phyloP scores from a whole-genome alignment of 176 grass and related monocot species.

The Alloteropsis semialata region DNA sequence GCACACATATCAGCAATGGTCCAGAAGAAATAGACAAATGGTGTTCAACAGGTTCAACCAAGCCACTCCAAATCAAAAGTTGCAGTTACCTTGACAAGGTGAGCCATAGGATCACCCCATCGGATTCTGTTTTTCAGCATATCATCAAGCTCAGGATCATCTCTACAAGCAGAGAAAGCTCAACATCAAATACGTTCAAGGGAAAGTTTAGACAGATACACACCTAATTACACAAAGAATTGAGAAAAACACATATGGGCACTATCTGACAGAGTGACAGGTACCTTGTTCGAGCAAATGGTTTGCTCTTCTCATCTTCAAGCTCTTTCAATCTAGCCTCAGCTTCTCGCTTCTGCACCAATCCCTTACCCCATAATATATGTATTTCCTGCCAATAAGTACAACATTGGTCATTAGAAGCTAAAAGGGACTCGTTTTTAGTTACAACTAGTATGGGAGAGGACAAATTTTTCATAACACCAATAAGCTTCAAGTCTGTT shows the following conservation, averaged over 20 bases:
- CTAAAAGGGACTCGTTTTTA: no score
- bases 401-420: constrained; percentile 11
- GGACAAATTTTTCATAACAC: neutral
- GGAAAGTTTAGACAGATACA: neutral
- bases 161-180: constrained; percentile 41
- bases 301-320: constrained; percentile 71
- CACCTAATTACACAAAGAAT: neutral
- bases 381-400: constrained; percentile 55
- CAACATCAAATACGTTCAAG: neutral
- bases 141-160: constrained; percentile 88
- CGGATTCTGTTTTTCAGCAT: constrained; percentile 80
- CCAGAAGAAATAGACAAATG: neutral
- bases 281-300: constrained; percentile 92
- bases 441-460: neutral
- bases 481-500: neutral
- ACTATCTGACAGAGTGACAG: neutral
- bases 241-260: neutral
- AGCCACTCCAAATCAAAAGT: constrained; percentile 26
- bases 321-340: constrained; percentile 63
- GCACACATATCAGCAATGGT: constrained; percentile 13
- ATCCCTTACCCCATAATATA: constrained; percentile 91
- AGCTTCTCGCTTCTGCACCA: constrained; percentile 89
- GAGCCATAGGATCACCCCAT: constrained; percentile 99
- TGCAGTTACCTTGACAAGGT: constrained; percentile 75
- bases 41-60: neutral